Evolutionary conservation across 2,329 filamentous ascomycete species (phyloP), one percentile per base, ranked within the genome.

Genomic region (Beauveria scarabaeidicola): DNA sequence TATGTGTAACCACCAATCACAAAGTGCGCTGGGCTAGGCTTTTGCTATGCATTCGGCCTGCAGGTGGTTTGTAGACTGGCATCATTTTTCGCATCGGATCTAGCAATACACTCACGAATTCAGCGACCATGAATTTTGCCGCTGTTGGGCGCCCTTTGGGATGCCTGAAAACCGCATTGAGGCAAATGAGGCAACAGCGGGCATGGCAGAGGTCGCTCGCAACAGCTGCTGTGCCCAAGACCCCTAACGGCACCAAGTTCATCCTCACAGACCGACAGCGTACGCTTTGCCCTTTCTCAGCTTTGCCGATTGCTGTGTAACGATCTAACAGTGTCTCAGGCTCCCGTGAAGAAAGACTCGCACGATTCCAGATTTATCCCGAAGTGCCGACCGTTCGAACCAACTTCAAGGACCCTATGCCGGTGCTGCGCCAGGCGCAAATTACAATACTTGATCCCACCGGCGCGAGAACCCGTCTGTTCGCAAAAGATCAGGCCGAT

Each of bases 381-480:
- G 79, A 83, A 13, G 75, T 81, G 13, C 79, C 81, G 38, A 82
- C 84, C 10, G 74, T 82, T 54, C 76, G 78, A 60, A 74, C 78
- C 60, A 73, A 75, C 60, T 82, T 81, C 74, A 83, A 84, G 60
- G 81, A 91, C 68, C 87, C 91, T 23, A 76, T 97, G 68, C 78
- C 79, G 41, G 73, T 81, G 61, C 79, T 96, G 67, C 86, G 86
- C 66, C 72, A 80, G 55, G 75, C 83, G 59, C 90, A 96, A 75
- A 81, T 96, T 69, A 71, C 80, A 44, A 73, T 81, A 46, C 88
- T 97, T 68, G 94, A 99, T 75, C 91, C 91, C 5, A 91, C 86
- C 1, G 91, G 91, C 53, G 86, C 88, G 56, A 89, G 93, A 62
- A 88, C 86, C 47, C 83, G 85, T 36, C 85, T 99, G 60, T 97